These are phyloP conservation scores for Aureobasidium sp. DNA, from an alignment of 2,329 filamentous ascomycete genomes.

Conservation along the genomic window DNA sequence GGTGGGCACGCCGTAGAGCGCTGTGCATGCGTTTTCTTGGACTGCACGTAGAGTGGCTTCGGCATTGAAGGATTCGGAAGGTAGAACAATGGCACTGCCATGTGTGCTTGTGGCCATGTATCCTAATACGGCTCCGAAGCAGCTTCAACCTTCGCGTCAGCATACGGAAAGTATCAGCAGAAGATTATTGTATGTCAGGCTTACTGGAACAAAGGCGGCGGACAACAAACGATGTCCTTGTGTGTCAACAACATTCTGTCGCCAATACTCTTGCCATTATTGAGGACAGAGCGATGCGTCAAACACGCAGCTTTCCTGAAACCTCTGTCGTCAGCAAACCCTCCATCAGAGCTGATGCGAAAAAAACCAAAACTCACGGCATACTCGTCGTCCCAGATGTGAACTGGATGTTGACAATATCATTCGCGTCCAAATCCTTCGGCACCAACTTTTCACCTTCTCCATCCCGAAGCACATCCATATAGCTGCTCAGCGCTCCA, in stretches of 20 bases:
- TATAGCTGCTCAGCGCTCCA: constrained; percentile 37
- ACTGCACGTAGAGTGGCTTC: constrained; percentile 57
- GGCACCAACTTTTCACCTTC: constrained; percentile 37
- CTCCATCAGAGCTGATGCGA: background rate
- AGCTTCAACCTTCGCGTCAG: constrained; percentile 33
- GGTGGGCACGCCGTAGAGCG: constrained; percentile 81
- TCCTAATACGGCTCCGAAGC: constrained; percentile 86
- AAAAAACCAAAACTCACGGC: constrained; percentile 27
- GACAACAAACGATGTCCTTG: constrained; percentile 58
- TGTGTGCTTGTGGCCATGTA: constrained; percentile 91
- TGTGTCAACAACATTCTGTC: constrained; percentile 72
- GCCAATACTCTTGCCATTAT: constrained; percentile 82
- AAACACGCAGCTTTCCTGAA: constrained; percentile 76
- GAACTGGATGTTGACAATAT: constrained; percentile 92
- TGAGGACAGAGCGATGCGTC: constrained; percentile 76
- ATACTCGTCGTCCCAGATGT: constrained; percentile 88
- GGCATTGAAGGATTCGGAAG: constrained; percentile 79
- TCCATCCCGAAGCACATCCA: constrained; percentile 34
- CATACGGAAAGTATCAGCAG: background rate
- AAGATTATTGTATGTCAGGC: background rate
- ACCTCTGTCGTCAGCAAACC: background rate
- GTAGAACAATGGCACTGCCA: constrained; percentile 74
- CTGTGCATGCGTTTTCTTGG: constrained; percentile 54
- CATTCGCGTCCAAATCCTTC: constrained; percentile 47
- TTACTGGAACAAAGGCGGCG: constrained; percentile 47